Base-by-base conservation (phyloP, 257 asterid genomes). In the Solanum bulbocastanum region DNA sequence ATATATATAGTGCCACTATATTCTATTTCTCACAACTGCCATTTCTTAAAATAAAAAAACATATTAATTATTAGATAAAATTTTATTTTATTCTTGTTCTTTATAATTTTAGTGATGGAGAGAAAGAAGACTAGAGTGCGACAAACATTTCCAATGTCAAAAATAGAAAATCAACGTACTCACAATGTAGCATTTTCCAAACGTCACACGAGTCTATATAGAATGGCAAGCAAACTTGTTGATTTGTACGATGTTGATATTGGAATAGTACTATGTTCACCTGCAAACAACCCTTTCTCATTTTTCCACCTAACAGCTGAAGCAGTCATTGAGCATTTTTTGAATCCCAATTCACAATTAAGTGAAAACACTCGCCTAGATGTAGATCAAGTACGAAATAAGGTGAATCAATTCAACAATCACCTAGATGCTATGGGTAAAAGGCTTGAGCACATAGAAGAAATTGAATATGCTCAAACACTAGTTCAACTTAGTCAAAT, bases 251-350 rank as follows among this genome's bases (percentile, higher is more conserved):
- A n/a, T n/a, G n/a, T n/a, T n/a, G n/a, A n/a, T n/a, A n/a, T n/a
- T n/a, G n/a, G n/a, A n/a, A n/a, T n/a, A n/a, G n/a, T n/a, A n/a
- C 52, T 44, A 44, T 4, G 12, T 44, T 44, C 52, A 44, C 52
- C 16, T 12, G 5, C 52, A 4, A 44, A 44, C 16, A 22, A 11
- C 8, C 1, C 56, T 39, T 91, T 83, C 78, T 91, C 92, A 27
- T 92, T 91, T 87, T 92, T 92, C 32, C 92, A 91, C 30, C 94
- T 92, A 3, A 89, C 89, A 10, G 32, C 73, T 86, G 92, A 90
- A 9, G 68, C 90, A 3, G 86, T 92, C 2, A 0, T 66, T 16
- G 12, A 49, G 6, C 36, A 76, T 3, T 73, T 86, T 22, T 3
- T 65, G 30, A 40, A 76, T 7, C 7, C 60, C 3, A 3, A 13